These are phyloP conservation scores for Debaryomyces prosopidis DNA, from an alignment of 805 yeast species.

Conservation along the genomic window DNA sequence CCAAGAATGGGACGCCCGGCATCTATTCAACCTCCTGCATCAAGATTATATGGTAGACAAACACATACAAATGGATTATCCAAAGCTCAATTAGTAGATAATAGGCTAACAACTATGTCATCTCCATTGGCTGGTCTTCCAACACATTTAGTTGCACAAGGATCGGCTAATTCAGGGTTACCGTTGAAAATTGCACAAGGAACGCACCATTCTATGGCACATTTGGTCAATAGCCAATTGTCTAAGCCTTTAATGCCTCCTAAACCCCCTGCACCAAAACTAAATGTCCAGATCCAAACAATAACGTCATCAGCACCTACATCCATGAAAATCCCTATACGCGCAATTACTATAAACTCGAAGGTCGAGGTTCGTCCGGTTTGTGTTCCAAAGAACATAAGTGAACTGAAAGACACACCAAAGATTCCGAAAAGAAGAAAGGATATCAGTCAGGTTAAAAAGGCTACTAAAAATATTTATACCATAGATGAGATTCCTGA, in stretches of 20 bases:
- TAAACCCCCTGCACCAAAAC: slow-evolving; percentile 36
- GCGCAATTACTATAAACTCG: slow-evolving; percentile 29
- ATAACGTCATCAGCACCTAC: slow-evolving; percentile 25
- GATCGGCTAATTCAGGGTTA: slow-evolving; percentile 12
- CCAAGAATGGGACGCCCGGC: slow-evolving; percentile 49
- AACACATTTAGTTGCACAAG: slow-evolving; percentile 19
- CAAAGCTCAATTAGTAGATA: slow-evolving; percentile 18
- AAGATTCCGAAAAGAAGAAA: slow-evolving; percentile 31
- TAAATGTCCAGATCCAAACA: slow-evolving; percentile 31
- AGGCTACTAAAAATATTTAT: slow-evolving; percentile 62
- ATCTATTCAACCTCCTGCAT: slow-evolving; percentile 45
- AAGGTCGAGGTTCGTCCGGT: slow-evolving; percentile 22
- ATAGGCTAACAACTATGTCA: slow-evolving; percentile 19
- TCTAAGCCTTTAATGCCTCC: slow-evolving; percentile 19
- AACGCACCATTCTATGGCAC: slow-evolving; percentile 4
- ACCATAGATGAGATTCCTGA: slow-evolving; percentile 85
- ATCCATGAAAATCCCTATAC: slow-evolving; percentile 16
- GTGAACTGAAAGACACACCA: slow-evolving; percentile 30
- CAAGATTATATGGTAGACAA: slow-evolving; percentile 32
- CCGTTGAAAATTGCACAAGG: slow-evolving; percentile 20
- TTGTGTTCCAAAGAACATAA: slow-evolving; percentile 34
- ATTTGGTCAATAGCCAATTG: slow-evolving; percentile 2
- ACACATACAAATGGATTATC: slow-evolving; percentile 15
- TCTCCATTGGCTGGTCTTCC: slow-evolving; percentile 18
- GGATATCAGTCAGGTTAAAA: slow-evolving; percentile 36